Conservation (phyloP, 345 rosid species). For the Citropsis articulata region DNA sequence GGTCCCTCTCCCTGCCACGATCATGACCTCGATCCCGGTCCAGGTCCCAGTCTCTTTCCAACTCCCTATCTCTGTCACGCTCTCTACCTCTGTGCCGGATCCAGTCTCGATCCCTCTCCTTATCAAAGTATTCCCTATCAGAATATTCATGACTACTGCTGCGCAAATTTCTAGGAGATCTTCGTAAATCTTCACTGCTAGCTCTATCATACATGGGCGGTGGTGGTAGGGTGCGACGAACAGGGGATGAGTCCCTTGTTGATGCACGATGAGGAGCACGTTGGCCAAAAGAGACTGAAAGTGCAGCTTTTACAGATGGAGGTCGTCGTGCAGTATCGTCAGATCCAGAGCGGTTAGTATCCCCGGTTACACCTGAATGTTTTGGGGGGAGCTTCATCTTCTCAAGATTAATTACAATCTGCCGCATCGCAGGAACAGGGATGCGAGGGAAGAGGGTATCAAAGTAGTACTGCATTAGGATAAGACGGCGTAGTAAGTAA, state of each 20-base stretch:
- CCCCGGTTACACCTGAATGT: constrained; percentile 86
- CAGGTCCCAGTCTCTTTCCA: constrained; percentile 15
- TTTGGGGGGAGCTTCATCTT: constrained; percentile 84
- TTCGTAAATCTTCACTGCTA: constrained; percentile 41
- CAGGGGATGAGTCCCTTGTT: constrained; percentile 95
- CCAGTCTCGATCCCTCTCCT: constrained; percentile 29
- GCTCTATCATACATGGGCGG: constrained; percentile 57
- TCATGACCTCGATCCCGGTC: constrained; percentile 12
- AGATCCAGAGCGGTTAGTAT: constrained; percentile 66
- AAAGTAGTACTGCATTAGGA: constrained; percentile 77
- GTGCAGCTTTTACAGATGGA: constrained; percentile 98
- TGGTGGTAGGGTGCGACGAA: constrained; percentile 79
- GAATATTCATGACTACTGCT: constrained; percentile 71
- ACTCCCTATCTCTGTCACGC: constrained; percentile 37
- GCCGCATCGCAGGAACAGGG: constrained; percentile 94
- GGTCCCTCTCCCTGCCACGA: constrained; percentile 22
- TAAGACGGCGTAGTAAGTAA: constrained; percentile 8
- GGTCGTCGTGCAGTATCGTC: constrained; percentile 98
- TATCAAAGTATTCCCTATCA: constrained; percentile 49
- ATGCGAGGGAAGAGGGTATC: constrained; percentile 96
- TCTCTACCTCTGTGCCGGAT: constrained; percentile 26
- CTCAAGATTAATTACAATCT: constrained; percentile 73
- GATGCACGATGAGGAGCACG: constrained; percentile 99
- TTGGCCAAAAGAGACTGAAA: constrained; percentile 98
- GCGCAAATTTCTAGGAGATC: constrained; percentile 57